phyloP scores from a whole-genome alignment of 352 stramenopile species.

The Elongisporangium undulatum region DNA sequence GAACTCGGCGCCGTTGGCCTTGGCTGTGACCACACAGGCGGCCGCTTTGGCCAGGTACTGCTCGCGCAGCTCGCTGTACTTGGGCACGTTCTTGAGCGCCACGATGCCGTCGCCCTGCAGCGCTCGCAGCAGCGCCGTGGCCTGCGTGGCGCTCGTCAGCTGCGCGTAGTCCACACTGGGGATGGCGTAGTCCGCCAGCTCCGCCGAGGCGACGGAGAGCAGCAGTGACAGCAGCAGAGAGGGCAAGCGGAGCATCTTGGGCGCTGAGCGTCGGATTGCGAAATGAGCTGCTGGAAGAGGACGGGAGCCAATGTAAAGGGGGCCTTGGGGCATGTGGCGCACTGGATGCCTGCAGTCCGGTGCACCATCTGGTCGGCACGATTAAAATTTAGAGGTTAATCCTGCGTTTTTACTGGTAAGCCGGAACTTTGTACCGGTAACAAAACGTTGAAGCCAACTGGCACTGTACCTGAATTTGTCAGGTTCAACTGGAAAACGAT shows the following conservation, averaged over 20 bases:
- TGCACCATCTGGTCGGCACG: neutral
- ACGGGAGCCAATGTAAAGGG: neutral
- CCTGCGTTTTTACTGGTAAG: neutral
- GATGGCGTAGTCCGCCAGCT: constrained; percentile 43
- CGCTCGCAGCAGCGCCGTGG: constrained; percentile 35
- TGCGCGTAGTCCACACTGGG: constrained; percentile 51
- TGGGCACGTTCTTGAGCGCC: constrained; percentile 64
- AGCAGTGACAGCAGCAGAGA: constrained; percentile 11
- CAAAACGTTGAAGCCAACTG: neutral
- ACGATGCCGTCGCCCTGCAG: constrained; percentile 73
- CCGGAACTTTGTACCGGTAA: too few species aligned
- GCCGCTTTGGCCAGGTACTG: constrained; percentile 58
- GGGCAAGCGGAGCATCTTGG: neutral
- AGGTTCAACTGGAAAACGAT: neutral
- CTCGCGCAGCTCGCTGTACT: constrained; percentile 38
- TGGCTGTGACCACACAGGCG: constrained; percentile 45
- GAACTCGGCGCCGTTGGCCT: constrained; percentile 51
- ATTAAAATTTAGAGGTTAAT: neutral
- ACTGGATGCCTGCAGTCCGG: neutral
- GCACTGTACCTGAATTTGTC: neutral
- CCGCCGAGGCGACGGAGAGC: constrained; percentile 4
- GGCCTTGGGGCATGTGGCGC: neutral
- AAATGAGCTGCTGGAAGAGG: neutral
- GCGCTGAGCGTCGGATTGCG: neutral
- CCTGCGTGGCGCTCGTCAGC: constrained; percentile 22